Percentiles rank a stretch among this genome's conserved stretches.
These are phyloP conservation scores for Physocladia obscura DNA, from an alignment of 192 early-diverging fungal species.

Conservation along the genomic window DNA sequence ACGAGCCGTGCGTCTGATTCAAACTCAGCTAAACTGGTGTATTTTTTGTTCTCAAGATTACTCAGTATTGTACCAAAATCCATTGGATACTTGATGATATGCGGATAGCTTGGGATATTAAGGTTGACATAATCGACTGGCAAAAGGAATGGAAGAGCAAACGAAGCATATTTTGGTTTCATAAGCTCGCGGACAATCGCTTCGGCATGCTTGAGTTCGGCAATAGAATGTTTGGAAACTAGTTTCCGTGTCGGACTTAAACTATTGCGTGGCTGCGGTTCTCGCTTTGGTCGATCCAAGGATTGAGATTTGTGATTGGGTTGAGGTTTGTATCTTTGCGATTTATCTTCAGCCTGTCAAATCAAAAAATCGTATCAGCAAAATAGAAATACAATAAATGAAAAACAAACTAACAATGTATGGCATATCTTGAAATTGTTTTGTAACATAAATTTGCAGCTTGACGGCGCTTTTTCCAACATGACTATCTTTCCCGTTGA, in stretches of 20 bases:
- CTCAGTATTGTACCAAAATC: conserved; percentile 77
- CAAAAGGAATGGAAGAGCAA: conserved; percentile 49
- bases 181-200: conserved; percentile 38
- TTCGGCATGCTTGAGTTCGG: conserved; percentile 39
- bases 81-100: conserved; percentile 85
- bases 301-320: neutral
- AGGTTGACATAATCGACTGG: conserved; percentile 86
- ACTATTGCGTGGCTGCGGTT: conserved; percentile 8
- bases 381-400: no score
- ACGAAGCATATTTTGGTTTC: conserved; percentile 35
- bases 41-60: conserved; percentile 67
- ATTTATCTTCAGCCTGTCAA: no score
- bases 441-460: conserved; percentile 38
- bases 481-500: conserved; percentile 46
- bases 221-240: neutral
- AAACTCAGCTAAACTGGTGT: conserved; percentile 65
- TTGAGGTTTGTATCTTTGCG: neutral
- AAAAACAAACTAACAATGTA: neutral
- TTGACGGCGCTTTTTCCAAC: conserved; percentile 37
- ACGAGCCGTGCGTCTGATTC: conserved; percentile 77
- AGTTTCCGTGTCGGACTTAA: neutral
- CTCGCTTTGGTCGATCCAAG: conserved; percentile 25
- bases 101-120: conserved; percentile 83
- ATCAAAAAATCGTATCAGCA: no score
- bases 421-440: conserved; percentile 49